phyloP scores from a whole-genome alignment of 2,329 filamentous ascomycete genomes.

The Lachnellula suecica region DNA sequence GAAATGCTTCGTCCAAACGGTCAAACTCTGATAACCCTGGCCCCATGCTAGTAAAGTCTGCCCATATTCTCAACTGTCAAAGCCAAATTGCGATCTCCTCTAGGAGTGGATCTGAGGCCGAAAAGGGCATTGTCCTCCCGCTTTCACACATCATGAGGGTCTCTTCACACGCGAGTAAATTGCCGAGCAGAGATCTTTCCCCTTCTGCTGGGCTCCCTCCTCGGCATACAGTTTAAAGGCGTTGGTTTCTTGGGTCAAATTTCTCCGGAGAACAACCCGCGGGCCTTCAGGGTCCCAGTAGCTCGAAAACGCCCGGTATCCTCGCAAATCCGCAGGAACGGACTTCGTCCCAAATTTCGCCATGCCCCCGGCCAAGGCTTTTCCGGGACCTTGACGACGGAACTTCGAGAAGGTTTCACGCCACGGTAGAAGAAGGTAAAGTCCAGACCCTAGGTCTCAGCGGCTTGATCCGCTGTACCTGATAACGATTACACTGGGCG shows the following conservation, averaged over 20 bases:
- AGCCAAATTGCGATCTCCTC: not conserved
- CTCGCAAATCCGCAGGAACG: constrained; percentile 2
- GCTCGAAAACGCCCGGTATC: too few relatives aligned
- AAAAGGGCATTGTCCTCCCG: not conserved
- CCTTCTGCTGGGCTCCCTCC: not conserved
- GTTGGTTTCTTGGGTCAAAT: not conserved
- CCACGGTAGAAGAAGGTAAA: constrained; percentile 21
- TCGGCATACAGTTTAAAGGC: constrained; percentile 1
- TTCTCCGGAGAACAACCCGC: constrained; percentile 4
- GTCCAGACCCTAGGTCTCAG: not conserved
- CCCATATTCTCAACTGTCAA: not conserved
- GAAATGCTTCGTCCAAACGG: too few relatives aligned
- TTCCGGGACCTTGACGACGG: constrained; percentile 25
- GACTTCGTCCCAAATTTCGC: constrained; percentile 9
- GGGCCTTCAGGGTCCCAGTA: too few relatives aligned
- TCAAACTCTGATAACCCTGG: not conserved
- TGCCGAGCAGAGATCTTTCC: not conserved
- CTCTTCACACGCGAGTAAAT: not conserved
- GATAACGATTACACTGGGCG: constrained; percentile 18
- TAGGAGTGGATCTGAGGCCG: not conserved
- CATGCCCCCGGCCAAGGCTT: constrained; percentile 11
- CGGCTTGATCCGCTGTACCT: constrained; percentile 19
- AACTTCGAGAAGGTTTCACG: constrained; percentile 32
- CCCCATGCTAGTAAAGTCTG: not conserved
- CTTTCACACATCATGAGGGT: not conserved